Base-by-base conservation (phyloP, 2,329 filamentous ascomycete genomes). In the Beauveria rudraprayagi region DNA sequence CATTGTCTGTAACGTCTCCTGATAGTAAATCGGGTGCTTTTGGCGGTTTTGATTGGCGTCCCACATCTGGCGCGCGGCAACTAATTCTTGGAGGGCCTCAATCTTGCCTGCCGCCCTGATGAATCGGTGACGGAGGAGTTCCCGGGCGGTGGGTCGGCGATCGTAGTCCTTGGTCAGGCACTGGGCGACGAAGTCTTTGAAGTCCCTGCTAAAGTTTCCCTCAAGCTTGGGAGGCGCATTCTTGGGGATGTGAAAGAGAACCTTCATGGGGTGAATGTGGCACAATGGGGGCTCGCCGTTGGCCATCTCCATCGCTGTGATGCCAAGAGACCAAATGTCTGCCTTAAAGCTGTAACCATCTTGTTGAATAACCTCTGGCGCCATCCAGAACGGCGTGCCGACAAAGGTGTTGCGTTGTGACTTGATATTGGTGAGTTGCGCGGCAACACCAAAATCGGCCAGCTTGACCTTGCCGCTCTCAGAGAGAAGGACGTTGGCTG, bases 341-440 rank as follows among this genome's bases (percentile, higher is more conserved):
- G 92, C 92, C 74, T 94, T 94, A 77, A 91, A 94, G 72, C 93
- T 91, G 65, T 86, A 86, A 17, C 83, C 84, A 65, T 90, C 85
- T 75, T 96, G 91, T 72, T 95, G 88, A 66, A 96, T 96, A 41
- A 96, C 92, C 71, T 96, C 92, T 1, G 92, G 92, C 1, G 92
- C 92, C 92, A 96, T 96, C 92, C 92, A 96, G 71, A 95, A 96
- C 0, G 94, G 94, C 0, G 93, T 97, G 22, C 94, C 94, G 22
- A 99, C 94, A 70, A 99, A 97, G 0, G 94, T 99, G 75, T 97
- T 93, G 60, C 94, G 86, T 73, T 97, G 92, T 2, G 93, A 97
- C 76, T 97, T 97, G 77, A 97, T 96, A 71, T 97, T 96, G 63
- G 91, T 96, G 69, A 99, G 81, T 73, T 99, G 94, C 34, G 94